Percentiles rank a stretch among this genome's conserved stretches.
phyloP scores from a whole-genome alignment of 257 asterid genomes.

The Ilex asprella region DNA sequence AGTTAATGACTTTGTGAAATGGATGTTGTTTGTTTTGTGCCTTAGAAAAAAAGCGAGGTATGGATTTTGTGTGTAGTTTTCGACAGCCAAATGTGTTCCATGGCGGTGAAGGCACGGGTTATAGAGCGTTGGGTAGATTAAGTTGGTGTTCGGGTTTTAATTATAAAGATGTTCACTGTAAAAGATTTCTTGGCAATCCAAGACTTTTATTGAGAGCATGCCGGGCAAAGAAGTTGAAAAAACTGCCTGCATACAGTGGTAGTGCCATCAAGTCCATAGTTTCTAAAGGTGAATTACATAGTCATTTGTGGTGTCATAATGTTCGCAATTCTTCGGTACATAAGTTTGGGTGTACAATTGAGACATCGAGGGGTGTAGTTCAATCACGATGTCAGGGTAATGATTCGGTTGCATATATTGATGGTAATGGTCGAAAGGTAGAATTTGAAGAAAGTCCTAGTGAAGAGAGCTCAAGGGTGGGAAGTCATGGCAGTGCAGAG shows the following conservation, averaged over 20 bases:
- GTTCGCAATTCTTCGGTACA: slow-evolving; percentile 22
- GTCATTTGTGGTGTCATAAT: slow-evolving; percentile 21
- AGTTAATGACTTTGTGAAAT: too few relatives aligned
- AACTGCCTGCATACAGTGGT: slow-evolving; percentile 9
- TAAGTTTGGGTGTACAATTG: slow-evolving; percentile 21
- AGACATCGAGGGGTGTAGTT: slow-evolving; percentile 26
- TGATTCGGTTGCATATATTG: slow-evolving; percentile 71
- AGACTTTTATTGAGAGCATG: slow-evolving; percentile 18
- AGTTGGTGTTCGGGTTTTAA: slow-evolving; percentile 20
- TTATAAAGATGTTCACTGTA: slow-evolving; percentile 6
- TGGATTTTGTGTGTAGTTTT: slow-evolving; percentile 26
- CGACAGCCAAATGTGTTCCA: slow-evolving; percentile 35
- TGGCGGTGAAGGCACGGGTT: slow-evolving; percentile 31
- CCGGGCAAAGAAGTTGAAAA: slow-evolving; percentile 32
- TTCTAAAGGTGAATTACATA: slow-evolving; percentile 16
- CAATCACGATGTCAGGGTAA: slow-evolving; percentile 69
- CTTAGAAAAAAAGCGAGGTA: not conserved
- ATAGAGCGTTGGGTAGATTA: slow-evolving; percentile 18
- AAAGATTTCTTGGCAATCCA: slow-evolving; percentile 25
- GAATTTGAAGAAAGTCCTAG: slow-evolving; percentile 34
- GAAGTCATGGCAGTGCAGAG: slow-evolving; percentile 25
- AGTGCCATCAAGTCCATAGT: slow-evolving; percentile 19
- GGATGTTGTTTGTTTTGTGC: not conserved
- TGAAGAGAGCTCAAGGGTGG: slow-evolving; percentile 18
- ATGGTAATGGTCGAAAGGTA: slow-evolving; percentile 51